Conservation (phyloP, 2,329 filamentous ascomycete species). For the Plenodomus biglobosus region DNA sequence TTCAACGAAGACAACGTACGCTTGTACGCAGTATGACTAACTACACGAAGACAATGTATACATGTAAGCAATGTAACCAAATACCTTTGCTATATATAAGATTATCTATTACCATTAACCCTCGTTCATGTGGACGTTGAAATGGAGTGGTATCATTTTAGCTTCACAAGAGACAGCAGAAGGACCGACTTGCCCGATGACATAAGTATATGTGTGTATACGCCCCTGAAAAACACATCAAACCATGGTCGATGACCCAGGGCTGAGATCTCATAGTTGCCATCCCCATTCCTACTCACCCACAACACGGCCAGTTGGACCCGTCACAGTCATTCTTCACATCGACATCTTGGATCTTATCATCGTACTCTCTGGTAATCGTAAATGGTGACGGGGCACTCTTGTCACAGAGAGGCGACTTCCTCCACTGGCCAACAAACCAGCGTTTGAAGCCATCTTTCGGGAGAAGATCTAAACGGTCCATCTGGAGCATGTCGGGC, state of each 20-base stretch:
- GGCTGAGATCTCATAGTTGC: too few relatives aligned
- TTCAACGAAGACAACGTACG: neutral
- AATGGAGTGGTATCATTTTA: too few relatives aligned
- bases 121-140: too few relatives aligned
- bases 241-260: neutral
- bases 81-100: too few relatives aligned
- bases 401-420: neutral
- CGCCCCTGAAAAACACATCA: too few relatives aligned
- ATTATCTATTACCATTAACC: too few relatives aligned
- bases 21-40: too few relatives aligned
- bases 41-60: too few relatives aligned
- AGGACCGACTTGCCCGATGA: too few relatives aligned
- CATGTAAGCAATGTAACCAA: too few relatives aligned
- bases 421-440: neutral
- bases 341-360: neutral
- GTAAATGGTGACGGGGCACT: slow-evolving; percentile 3
- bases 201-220: too few relatives aligned
- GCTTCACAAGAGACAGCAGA: too few relatives aligned
- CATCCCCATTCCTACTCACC: neutral
- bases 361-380: neutral
- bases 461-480: slow-evolving; percentile 1
- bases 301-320: neutral
- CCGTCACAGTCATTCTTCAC: neutral
- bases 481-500: neutral
- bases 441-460: slow-evolving; percentile 5